Base-by-base conservation (phyloP, 305 asterid species). In the Vinca major region DNA sequence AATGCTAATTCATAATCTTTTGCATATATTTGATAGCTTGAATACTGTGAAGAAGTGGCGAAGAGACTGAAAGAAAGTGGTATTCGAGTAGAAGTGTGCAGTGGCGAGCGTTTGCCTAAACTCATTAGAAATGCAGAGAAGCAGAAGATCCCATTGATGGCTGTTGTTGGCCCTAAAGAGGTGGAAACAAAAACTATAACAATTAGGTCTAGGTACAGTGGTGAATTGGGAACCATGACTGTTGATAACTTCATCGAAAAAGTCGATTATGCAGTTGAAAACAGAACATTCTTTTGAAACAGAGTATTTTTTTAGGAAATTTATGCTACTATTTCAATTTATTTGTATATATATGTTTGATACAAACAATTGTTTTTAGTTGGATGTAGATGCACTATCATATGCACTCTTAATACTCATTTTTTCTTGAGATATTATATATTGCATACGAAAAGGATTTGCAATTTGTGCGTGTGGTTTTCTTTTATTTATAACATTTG, bases 71-170 rank as follows among this genome's bases (percentile, higher is more conserved):
- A 87, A 80, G 80, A 68, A 10, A 61, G 71, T 12, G 95, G 98
- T 45, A 85, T 92, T 26, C 87, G 96, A 43, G 80, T 84, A 11
- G 95, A 92, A 76, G 78, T 88, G 47, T 81, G 89, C 90, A 78
- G 89, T 4, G 96, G 96, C 0, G 95, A 84, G 79, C 84, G 98
- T 47, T 82, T 92, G 70, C 83, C 95, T 0, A 90, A 92, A 79
- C 97, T 90, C 63, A 88, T 92, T 45, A 86, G 97, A 74, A 90
- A 78, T 49, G 84, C 96, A 4, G 97, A 90, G 78, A 92, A 86
- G 81, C 95, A 85, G 63, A 90, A 88, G 78, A 83, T 90, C 68
- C 96, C 97, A 40, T 73, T 92, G 80, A 92, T 90, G 97, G 97
- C 88, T 49, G 97, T 92, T 1, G 91, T 90, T 58, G 98, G 98